phyloP scores from a whole-genome alignment of 176 grass and related monocot species.

The Phragmites australis region DNA sequence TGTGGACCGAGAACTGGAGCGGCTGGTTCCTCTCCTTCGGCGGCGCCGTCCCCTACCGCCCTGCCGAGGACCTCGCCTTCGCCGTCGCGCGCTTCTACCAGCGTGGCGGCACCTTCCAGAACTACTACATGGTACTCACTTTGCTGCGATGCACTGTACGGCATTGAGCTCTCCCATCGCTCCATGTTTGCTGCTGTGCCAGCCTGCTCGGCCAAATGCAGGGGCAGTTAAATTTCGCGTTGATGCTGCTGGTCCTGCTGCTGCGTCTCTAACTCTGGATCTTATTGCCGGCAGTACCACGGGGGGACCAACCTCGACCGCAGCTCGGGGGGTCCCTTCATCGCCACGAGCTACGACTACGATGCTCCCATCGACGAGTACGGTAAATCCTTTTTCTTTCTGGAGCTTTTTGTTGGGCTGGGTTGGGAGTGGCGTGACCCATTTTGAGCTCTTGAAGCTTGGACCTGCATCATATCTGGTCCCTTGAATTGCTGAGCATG shows the following conservation, averaged over 20 bases:
- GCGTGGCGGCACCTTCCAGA: slow-evolving; percentile 97
- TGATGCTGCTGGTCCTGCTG: neutral
- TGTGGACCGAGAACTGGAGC: slow-evolving; percentile 97
- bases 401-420: neutral
- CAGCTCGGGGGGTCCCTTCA: slow-evolving; percentile 83
- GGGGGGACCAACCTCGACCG: slow-evolving; percentile 90
- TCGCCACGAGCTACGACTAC: slow-evolving; percentile 97
- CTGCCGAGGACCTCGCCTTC: slow-evolving; percentile 87
- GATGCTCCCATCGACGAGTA: slow-evolving; percentile 99
- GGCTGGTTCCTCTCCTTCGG: slow-evolving; percentile 98
- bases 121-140: slow-evolving; percentile 89
- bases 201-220: slow-evolving; percentile 13
- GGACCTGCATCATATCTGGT: neutral
- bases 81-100: slow-evolving; percentile 91
- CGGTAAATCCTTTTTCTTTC: slow-evolving; percentile 44
- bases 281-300: slow-evolving; percentile 63
- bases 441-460: neutral
- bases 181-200: neutral
- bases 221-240: neutral
- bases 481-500: neutral
- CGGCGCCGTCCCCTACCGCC: slow-evolving; percentile 81
- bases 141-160: neutral
- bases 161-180: neutral
- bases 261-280: slow-evolving; percentile 15
- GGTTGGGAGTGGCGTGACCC: neutral